A percentile compares a stretch with the other conserved stretches of the same genome.
phyloP scores from a whole-genome alignment of 176 grass and related monocot genomes.

The Raddia distichophylla region DNA sequence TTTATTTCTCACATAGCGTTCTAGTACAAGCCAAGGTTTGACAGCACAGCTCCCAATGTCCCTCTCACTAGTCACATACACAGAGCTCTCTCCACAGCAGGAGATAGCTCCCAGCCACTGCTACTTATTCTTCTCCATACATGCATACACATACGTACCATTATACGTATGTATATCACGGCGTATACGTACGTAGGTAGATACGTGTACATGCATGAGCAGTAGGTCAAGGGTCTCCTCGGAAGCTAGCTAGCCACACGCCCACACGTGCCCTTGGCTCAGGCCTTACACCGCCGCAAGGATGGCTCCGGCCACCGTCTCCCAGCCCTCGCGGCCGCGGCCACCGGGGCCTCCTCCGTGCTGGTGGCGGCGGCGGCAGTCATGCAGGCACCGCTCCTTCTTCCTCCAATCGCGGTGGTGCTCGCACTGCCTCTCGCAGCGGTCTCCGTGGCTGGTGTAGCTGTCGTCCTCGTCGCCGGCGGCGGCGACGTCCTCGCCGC shows the following conservation, averaged over 20 bases:
- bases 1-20: not conserved
- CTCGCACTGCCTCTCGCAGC: not conserved
- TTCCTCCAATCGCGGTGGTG: not conserved
- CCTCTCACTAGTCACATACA: not conserved
- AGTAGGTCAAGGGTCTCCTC: not conserved
- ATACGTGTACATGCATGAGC: not conserved
- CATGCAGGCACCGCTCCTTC: not conserved
- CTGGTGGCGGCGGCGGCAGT: too few relatives aligned
- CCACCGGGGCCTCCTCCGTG: not conserved
- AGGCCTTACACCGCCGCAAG: conserved; percentile 26
- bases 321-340: conserved; percentile 21
- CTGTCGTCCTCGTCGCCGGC: not conserved
- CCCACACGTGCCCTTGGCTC: not conserved
- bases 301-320: conserved; percentile 33
- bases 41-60: conserved; percentile 17
- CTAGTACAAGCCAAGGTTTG: not conserved
- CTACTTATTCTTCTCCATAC: conserved; percentile 29
- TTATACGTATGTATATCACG: not conserved
- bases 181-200: not conserved
- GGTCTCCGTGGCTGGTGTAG: not conserved
- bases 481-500: too few relatives aligned
- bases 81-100: not conserved
- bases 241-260: not conserved
- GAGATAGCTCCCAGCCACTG: not conserved
- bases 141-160: not conserved